Conservation (phyloP, 2,329 filamentous ascomycete species). For the Colletotrichum truncatum region DNA sequence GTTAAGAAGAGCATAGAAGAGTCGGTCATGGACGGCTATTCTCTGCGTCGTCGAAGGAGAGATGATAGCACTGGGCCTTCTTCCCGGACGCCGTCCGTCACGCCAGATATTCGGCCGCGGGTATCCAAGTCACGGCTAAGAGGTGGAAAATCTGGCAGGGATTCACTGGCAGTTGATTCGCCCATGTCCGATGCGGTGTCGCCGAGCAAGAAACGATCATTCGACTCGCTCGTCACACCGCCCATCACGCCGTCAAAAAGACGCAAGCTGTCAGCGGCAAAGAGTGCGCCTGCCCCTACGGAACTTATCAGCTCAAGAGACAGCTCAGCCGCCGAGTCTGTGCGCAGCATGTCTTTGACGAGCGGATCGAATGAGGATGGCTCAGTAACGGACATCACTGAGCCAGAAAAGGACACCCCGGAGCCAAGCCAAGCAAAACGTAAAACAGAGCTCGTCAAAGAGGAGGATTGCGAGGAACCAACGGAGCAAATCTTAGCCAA, state of each 20-base stretch:
- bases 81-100: constrained; percentile 64
- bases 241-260: constrained; percentile 65
- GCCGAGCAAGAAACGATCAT: constrained; percentile 46
- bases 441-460: constrained; percentile 41
- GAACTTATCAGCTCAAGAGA: constrained; percentile 44
- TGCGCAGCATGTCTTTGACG: constrained; percentile 39
- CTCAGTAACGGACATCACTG: constrained; percentile 55
- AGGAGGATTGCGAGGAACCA: constrained; percentile 41
- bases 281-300: constrained; percentile 15
- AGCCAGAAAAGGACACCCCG: constrained; percentile 58
- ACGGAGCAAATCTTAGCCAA: constrained; percentile 28
- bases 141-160: constrained; percentile 34
- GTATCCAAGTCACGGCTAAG: constrained; percentile 37
- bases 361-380: constrained; percentile 42
- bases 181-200: constrained; percentile 42
- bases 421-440: constrained; percentile 45
- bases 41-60: constrained; percentile 62
- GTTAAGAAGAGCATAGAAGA: constrained; percentile 65
- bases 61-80: constrained; percentile 58
- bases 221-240: constrained; percentile 59
- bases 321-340: constrained; percentile 47
- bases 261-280: constrained; percentile 47
- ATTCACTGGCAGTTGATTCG: constrained; percentile 28
- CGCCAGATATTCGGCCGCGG: constrained; percentile 34
- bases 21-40: constrained; percentile 59